Evolutionary conservation across 2,329 filamentous ascomycete species (phyloP), one percentile per base, ranked within the genome.

Genomic region (Sclerotinia sclerotiorum): DNA sequence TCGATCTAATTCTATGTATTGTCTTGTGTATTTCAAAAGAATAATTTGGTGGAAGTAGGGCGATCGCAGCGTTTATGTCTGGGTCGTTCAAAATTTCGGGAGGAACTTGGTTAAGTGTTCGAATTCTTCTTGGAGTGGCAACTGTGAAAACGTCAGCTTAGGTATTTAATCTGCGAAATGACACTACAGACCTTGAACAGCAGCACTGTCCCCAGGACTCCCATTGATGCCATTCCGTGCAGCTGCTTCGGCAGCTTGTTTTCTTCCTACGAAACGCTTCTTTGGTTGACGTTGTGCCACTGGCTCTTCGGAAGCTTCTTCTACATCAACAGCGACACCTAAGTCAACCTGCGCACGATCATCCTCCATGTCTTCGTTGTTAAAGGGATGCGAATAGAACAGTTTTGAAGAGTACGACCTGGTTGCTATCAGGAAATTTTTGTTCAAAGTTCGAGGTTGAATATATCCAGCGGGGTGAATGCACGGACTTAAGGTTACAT

Each of bases 21-120:
- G 95, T 99, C 82, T 99, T 99, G 78, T 93, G 95, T 68, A 99
- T 93, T 82, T 99, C 95, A 78, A 99, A 99, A 75, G 92, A 94
- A 84, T 99, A 99, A 82, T 99, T 99, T n/a, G 87, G 83, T 1
- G 95, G 95, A 2, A 99, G 87, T 44, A 99, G 85, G 7, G 88
- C 84, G 69, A 98, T 93, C 4, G 95, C 95, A 56, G 89, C 90
- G 79, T 94, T 94, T 76, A 99, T 91, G 60, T 90, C 91, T 60
- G 88, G 83, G 76, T 99, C 90, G 72, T 97, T 85, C 27, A 95
- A 84, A 71, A 99, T 97, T 72, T 94, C 90, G 21, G 89, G 84
- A 2, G 95, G 94, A 1, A 99, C 91, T 77, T 95, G 92, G 78
- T 97, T 98, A 70, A 98, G 80, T n/a, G 93, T 87, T 72, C 95